Evolutionary conservation across 257 asterid species (phyloP).

Genomic region (Solanum lignicaule): DNA sequence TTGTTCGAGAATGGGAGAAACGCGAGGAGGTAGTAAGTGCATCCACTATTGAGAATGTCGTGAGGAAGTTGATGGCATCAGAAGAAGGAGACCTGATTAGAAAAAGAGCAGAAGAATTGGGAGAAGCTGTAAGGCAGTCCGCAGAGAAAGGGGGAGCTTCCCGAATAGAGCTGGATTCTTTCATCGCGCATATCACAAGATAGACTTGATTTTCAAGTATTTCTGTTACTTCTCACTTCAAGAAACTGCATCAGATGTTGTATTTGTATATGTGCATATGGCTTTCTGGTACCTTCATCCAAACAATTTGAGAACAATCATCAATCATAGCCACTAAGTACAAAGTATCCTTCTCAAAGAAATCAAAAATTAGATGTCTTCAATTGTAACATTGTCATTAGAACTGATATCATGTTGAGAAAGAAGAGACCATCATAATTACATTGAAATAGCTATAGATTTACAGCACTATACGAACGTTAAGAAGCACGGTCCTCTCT

Average conservation of each 20-base stretch:
- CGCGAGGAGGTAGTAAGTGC: background rate
- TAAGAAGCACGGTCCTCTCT: background rate
- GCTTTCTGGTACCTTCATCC: too few species aligned
- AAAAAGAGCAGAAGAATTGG: background rate
- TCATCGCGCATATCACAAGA: background rate
- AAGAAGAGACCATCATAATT: too few species aligned
- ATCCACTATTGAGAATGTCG: background rate
- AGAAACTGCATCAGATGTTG: background rate
- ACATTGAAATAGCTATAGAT: background rate
- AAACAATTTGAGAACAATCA: too few species aligned
- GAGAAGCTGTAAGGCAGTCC: background rate
- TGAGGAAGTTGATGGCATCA: background rate
- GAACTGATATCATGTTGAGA: background rate
- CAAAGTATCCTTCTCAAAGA: background rate
- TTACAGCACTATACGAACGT: background rate
- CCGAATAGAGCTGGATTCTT: background rate
- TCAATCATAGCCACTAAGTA: background rate
- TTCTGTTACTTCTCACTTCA: background rate
- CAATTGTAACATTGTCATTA: background rate
- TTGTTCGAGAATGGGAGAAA: background rate
- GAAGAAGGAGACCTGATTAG: background rate
- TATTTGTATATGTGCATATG: background rate
- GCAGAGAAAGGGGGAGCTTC: background rate
- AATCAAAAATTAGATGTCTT: background rate
- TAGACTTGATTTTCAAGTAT: background rate